Conservation (phyloP, 495 filamentous ascomycete genomes). For the Podospora comata region DNA sequence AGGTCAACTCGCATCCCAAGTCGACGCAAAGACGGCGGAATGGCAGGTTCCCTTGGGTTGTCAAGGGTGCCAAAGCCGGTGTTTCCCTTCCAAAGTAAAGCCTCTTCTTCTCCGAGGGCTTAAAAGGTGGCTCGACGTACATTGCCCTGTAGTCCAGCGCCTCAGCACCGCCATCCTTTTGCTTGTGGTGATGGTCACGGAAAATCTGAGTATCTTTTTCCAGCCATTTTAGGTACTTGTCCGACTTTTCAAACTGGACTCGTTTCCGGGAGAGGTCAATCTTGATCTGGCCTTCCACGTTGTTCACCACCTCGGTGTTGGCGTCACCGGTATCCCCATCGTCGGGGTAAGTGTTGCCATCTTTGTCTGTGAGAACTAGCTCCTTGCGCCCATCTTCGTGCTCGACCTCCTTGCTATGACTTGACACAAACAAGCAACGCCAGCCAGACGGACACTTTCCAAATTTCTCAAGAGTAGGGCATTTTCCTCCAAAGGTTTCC, state of each 20-base stretch:
- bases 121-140: conserved; percentile 79
- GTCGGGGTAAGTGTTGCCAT: conserved; percentile 12
- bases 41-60: conserved; percentile 95
- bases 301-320: conserved; percentile 64
- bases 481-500: conserved; percentile 66
- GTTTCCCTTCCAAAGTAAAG: conserved; percentile 93
- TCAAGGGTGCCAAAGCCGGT: conserved; percentile 77
- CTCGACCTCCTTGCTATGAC: conserved; percentile 74
- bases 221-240: conserved; percentile 72
- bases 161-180: conserved; percentile 43
- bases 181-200: conserved; percentile 49
- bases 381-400: conserved; percentile 76
- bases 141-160: conserved; percentile 69
- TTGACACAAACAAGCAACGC: conserved; percentile 85
- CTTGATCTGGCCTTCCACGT: conserved; percentile 63
- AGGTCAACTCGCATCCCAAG: conserved; percentile 87
- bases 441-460: conserved; percentile 80
- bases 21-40: conserved; percentile 90
- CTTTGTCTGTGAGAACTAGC: conserved; percentile 58
- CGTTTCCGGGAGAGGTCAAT: conserved; percentile 65
- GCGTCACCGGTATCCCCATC: conserved; percentile 26
- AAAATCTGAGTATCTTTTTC: conserved; percentile 56
- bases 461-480: conserved; percentile 71
- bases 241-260: conserved; percentile 63
- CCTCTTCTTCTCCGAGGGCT: conserved; percentile 86